Evolutionary conservation across 306 rosid species (phyloP).

Genomic region (Cicer judaicum): DNA sequence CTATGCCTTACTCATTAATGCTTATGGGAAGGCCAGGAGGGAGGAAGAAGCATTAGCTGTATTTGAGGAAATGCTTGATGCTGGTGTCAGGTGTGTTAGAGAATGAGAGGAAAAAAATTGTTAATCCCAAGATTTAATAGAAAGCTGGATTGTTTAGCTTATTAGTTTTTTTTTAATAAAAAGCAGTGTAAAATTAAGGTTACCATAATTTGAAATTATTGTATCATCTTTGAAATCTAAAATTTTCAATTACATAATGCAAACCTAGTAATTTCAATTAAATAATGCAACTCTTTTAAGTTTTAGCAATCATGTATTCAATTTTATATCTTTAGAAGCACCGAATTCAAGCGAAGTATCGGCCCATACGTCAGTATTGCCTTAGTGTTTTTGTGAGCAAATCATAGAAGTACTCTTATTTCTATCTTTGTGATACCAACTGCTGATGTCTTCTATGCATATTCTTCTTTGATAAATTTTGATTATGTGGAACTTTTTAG

Average conservation of each 20-base stretch:
- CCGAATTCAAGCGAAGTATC: slow-evolving; percentile 3
- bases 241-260: background rate
- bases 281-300: slow-evolving; percentile 14
- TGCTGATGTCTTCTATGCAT: background rate
- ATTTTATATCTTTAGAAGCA: slow-evolving; percentile 6
- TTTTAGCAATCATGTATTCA: slow-evolving; percentile 5
- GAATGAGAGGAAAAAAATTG: slow-evolving; percentile 21
- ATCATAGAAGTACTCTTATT: slow-evolving; percentile 31
- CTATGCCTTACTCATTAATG: slow-evolving; percentile 83
- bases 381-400: slow-evolving; percentile 27
- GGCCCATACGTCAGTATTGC: background rate
- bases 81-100: slow-evolving; percentile 82
- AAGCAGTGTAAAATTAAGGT: background rate
- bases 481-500: background rate
- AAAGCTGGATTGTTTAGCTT: slow-evolving; percentile 3
- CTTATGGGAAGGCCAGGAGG: slow-evolving; percentile 96
- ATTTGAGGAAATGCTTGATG: slow-evolving; percentile 97
- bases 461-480: slow-evolving; percentile 17
- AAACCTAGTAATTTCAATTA: slow-evolving; percentile 13
- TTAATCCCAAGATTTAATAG: background rate
- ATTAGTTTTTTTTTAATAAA: background rate
- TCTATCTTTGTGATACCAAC: background rate
- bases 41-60: slow-evolving; percentile 98
- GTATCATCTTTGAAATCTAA: background rate
- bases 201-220: background rate